Conservation (phyloP, 1,139 yeast genomes). For the Suhomyces coccinellae region DNA sequence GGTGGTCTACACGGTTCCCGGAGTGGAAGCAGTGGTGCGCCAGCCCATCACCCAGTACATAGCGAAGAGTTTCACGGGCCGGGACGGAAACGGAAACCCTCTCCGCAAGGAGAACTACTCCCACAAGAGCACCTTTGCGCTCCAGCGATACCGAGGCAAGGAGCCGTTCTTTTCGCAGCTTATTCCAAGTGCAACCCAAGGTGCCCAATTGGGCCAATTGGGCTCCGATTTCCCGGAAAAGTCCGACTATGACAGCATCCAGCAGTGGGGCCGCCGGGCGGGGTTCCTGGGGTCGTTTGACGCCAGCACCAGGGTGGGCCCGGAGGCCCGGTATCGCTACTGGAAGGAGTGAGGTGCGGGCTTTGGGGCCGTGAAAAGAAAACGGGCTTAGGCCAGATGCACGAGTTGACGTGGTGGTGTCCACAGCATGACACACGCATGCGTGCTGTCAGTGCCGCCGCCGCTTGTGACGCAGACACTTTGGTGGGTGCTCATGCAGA, state of each 20-base stretch:
- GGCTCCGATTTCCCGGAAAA: not conserved
- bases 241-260: slow-evolving; percentile 3
- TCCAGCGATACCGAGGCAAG: slow-evolving; percentile 27
- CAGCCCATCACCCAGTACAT: slow-evolving; percentile 40
- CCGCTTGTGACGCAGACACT: not conserved
- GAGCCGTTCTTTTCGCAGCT: slow-evolving; percentile 29
- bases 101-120: slow-evolving; percentile 33
- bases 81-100: slow-evolving; percentile 39
- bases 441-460: no score
- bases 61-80: slow-evolving; percentile 35
- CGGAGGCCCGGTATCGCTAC: slow-evolving; percentile 1
- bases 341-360: slow-evolving; percentile 3
- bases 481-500: no score
- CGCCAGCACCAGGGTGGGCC: not conserved
- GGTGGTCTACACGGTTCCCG: slow-evolving; percentile 34
- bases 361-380: not conserved
- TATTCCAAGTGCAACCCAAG: slow-evolving; percentile 18
- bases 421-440: no score
- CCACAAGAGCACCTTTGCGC: slow-evolving; percentile 27
- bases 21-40: slow-evolving; percentile 33
- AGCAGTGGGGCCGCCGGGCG: not conserved
- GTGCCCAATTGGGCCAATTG: not conserved
- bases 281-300: not conserved
- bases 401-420: not conserved
- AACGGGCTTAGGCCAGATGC: not conserved